phyloP scores from a whole-genome alignment of 2,329 filamentous ascomycete species.

The Lithohypha guttulata region DNA sequence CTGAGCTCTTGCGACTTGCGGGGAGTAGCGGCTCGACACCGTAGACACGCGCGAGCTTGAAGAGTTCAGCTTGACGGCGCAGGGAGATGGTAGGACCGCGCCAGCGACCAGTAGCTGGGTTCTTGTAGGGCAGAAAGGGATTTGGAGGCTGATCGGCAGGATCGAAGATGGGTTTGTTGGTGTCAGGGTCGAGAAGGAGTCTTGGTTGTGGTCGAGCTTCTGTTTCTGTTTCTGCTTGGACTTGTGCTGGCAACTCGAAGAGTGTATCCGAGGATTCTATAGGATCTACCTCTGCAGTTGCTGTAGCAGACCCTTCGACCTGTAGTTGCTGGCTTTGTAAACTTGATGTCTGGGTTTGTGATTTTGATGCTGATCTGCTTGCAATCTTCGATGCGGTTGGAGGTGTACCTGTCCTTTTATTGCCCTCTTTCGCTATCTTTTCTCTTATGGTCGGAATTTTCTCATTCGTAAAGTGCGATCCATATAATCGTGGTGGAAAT shows the following conservation, averaged over 20 bases:
- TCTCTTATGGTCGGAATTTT: slow-evolving; percentile 12
- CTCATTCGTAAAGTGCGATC: slow-evolving; percentile 25
- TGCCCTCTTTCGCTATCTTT: slow-evolving; percentile 8
- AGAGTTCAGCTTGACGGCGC: slow-evolving; percentile 78
- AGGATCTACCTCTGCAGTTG: background rate
- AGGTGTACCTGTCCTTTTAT: slow-evolving; percentile 5
- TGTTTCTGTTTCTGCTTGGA: slow-evolving; percentile 25
- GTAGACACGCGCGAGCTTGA: slow-evolving; percentile 69
- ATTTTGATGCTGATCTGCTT: background rate
- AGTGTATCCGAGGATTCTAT: slow-evolving; percentile 41
- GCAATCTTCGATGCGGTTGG: background rate
- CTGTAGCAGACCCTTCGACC: background rate
- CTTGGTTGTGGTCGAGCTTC: slow-evolving; percentile 27
- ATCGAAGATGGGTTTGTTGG: slow-evolving; percentile 20
- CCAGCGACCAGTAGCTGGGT: slow-evolving; percentile 71
- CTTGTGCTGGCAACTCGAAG: slow-evolving; percentile 24
- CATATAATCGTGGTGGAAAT: slow-evolving; percentile 60
- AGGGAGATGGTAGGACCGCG: slow-evolving; percentile 73
- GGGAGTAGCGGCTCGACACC: slow-evolving; percentile 75
- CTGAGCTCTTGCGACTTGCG: slow-evolving; percentile 62
- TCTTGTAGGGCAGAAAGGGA: slow-evolving; percentile 71
- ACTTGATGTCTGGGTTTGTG: slow-evolving; percentile 3
- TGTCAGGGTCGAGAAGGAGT: slow-evolving; percentile 22
- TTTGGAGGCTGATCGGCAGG: slow-evolving; percentile 49
- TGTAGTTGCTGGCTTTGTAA: slow-evolving; percentile 20